Base-by-base conservation (phyloP, 2,329 filamentous ascomycete species). In the Neurospora sp. region DNA sequence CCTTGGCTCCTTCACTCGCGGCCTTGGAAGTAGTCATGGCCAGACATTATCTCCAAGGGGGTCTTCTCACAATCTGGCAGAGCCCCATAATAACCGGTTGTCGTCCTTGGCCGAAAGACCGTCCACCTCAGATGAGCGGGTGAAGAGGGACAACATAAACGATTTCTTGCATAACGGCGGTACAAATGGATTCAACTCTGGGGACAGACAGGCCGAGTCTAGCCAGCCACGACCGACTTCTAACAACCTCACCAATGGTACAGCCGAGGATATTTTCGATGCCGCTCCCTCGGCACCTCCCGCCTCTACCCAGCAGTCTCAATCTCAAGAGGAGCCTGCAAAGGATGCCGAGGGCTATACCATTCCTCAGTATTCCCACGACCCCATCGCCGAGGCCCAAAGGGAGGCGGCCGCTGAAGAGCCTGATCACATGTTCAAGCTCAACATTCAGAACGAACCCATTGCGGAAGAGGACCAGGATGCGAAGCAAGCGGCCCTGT, bases 301-400 rank as follows among this genome's bases (percentile, higher is more conserved):
- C 1, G 82, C 84, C 2, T 80, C 81, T 2, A 83, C 84, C 66
- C 79, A 79, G 69, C 78, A 78, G 68, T 62, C 52, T 15, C 28
- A 62, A 36, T 36, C 52, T 28, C 78, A 80, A 17, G 70, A 78
- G 9, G 77, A 81, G 70, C 77, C 84, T 69, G 80, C 81, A 23
- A 92, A 88, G 77, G 93, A 96, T 77, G 82, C 87, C 0, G 92
- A 96, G 73, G 93, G 92, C 7, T 96, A 90, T 77, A 90, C 86
- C 4, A 86, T 95, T n/a, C 91, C 90, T 0, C 84, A 88, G 0
- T 82, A 87, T 1, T 83, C 84, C 75, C 84, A 89, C 74, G 83
- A 90, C 78, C 84, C 89, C 3, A 91, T 95, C 70, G 90, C 91
- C 0, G 88, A 90, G 77, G 92, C 91, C 8, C 86, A 93, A 78